phyloP scores from a whole-genome alignment of 345 rosid species.

The Eucalyptus cloeziana region DNA sequence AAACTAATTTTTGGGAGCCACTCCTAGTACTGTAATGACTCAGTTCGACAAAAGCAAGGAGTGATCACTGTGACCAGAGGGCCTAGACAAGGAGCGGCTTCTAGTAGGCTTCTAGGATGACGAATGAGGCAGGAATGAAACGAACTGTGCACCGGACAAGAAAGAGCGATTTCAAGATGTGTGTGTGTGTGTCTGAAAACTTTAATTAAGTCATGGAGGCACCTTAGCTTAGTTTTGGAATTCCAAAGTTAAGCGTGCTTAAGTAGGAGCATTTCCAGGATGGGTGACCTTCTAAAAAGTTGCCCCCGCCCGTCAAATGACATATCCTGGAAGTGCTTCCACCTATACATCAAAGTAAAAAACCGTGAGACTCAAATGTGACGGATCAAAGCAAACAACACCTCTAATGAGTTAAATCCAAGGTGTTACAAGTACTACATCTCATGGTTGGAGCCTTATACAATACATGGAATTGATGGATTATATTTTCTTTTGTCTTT shows the following conservation, averaged over 20 bases:
- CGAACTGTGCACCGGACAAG: no score
- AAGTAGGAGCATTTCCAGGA: neutral
- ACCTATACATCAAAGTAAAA: neutral
- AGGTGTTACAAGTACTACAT: neutral
- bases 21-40: neutral
- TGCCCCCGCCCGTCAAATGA: neutral
- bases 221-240: neutral
- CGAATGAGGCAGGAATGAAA: neutral
- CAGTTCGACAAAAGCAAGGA: neutral
- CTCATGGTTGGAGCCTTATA: neutral
- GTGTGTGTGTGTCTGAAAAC: neutral
- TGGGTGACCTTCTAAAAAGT: neutral
- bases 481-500: neutral
- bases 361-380: neutral
- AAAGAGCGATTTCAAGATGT: neutral
- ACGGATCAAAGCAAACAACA: neutral
- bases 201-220: neutral
- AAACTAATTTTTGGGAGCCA: neutral
- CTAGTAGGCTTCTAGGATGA: neutral
- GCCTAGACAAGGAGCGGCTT: neutral
- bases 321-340: neutral
- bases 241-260: neutral
- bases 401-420: neutral
- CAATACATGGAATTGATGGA: neutral
- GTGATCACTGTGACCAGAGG: neutral